Base-by-base conservation (phyloP, 306 rosid species). In the Vicia faba region DNA sequence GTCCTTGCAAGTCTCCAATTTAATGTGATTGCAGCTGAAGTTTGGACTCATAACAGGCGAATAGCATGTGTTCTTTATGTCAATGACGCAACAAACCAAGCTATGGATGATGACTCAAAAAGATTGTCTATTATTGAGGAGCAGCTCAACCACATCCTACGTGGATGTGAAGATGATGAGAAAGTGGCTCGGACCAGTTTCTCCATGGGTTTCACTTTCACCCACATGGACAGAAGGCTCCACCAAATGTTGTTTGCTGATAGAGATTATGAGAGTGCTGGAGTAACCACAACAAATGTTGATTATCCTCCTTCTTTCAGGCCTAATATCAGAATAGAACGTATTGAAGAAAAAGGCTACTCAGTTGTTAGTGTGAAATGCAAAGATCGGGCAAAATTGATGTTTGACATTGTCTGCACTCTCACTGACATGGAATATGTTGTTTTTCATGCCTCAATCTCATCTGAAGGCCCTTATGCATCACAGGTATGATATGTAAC, bases 361-460 rank as follows among this genome's bases (percentile, higher is more conserved):
- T 81, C 89, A 0, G 91, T 79, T 46, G 83, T 89, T 33, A 83
- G 84, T 64, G 87, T 91, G 38, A 73, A 64, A 49, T 88, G 95
- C 72, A 88, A 81, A 75, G 97, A 91, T 71, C 84, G 96, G 36
- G 92, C 96, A 9, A 91, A 91, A 66, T 80, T 86, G 61, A 86
- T 88, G 89, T 88, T 88, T 53, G 89, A 88, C 84, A 88, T 88
- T 56, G 95, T 88, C 35, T 91, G 89, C 84, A 88, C 96, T 25
- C 87, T 84, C 73, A 88, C 92, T 23, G 97, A 91, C 59, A 90
- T 91, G 95, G 83, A 91, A 15, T 91, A 86, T 74, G 92, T 88
- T 68, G 95, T 86, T 79, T 86, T 88, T 77, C 97, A 91, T 64
- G 97, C 95, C 19, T 63, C 82, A 44, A 78, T 89, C 35, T 83